Evolutionary conservation across 495 filamentous ascomycete genomes (phyloP).

Genomic region (Hypoxylon fragiforme): DNA sequence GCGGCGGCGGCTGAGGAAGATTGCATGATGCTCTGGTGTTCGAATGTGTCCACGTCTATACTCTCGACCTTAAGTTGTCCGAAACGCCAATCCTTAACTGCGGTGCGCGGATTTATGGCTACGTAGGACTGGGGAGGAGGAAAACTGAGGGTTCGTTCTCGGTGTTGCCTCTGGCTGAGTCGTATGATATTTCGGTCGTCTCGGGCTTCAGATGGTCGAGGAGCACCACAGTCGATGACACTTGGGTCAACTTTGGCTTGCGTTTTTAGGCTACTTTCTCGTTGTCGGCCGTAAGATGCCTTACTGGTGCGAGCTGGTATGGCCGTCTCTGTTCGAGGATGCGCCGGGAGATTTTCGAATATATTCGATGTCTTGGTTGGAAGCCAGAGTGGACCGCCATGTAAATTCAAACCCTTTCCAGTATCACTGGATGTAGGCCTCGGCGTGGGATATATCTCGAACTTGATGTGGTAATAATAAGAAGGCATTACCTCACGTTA

Average conservation of each 20-base stretch:
- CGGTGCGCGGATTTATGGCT: conserved; percentile 44
- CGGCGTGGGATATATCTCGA: conserved; percentile 74
- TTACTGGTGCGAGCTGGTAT: conserved; percentile 3
- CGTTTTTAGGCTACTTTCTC: background rate
- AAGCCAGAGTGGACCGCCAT: conserved; percentile 40
- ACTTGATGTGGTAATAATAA: conserved; percentile 88
- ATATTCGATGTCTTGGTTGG: conserved; percentile 43
- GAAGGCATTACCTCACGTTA: conserved; percentile 61
- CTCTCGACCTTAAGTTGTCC: conserved; percentile 49
- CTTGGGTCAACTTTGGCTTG: conserved; percentile 7
- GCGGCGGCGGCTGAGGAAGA: conserved; percentile 43
- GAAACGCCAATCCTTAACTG: conserved; percentile 53
- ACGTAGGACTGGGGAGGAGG: conserved; percentile 39
- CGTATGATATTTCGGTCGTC: conserved; percentile 37
- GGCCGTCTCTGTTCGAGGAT: conserved; percentile 32
- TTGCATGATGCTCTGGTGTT: conserved; percentile 20
- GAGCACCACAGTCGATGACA: conserved; percentile 51
- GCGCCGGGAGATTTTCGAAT: conserved; percentile 51
- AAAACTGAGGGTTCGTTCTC: conserved; percentile 33
- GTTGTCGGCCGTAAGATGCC: conserved; percentile 4
- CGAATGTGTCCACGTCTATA: conserved; percentile 37
- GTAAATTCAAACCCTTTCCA: conserved; percentile 6
- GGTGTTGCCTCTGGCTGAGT: conserved; percentile 39
- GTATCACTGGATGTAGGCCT: conserved; percentile 28
- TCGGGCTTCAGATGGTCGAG: conserved; percentile 33